These are phyloP conservation scores for Sarcodon aspratus DNA, from an alignment of 768 basidiomycete genomes.

Conservation along the genomic window DNA sequence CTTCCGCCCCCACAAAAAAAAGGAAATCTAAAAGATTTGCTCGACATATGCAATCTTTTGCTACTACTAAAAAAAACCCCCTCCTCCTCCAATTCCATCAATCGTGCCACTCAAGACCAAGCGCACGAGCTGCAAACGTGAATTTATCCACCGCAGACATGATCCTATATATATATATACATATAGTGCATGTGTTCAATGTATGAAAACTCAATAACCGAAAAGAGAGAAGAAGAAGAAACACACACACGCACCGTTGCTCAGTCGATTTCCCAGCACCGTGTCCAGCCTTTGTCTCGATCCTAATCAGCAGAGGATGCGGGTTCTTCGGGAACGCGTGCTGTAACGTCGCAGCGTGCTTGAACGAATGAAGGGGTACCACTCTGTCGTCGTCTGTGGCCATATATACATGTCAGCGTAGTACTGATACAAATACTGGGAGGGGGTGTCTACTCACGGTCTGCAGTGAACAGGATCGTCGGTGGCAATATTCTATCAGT, in stretches of 20 bases:
- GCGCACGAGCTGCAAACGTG: constrained; percentile 59
- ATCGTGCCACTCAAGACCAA: constrained; percentile 30
- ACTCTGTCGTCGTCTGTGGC: constrained; percentile 70
- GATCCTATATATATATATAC: constrained; percentile 55
- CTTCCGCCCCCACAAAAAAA: too few species aligned
- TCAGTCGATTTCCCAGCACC: constrained; percentile 72
- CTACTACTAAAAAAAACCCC: too few species aligned
- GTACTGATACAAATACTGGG: constrained; percentile 1
- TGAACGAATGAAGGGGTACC: constrained; percentile 82
- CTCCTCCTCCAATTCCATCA: background rate
- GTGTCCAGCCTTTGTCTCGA: constrained; percentile 74
- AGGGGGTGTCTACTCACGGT: constrained; percentile 38
- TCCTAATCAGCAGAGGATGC: constrained; percentile 62
- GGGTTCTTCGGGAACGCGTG: constrained; percentile 51
- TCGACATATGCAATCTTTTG: too few species aligned
- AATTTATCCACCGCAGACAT: constrained; percentile 70
- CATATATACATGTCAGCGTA: background rate
- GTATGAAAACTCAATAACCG: too few species aligned
- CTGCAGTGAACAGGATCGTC: constrained; percentile 68
- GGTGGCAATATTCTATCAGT: constrained; percentile 51
- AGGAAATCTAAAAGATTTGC: too few species aligned
- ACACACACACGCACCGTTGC: constrained; percentile 32
- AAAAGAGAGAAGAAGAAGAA: too few species aligned
- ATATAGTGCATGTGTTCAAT: too few species aligned
- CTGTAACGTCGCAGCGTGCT: constrained; percentile 71